Percentiles rank a stretch among this genome's conserved stretches.
Evolutionary conservation across 148 eudicot species (phyloP).

Genomic region (Amaranthus cruentus): DNA sequence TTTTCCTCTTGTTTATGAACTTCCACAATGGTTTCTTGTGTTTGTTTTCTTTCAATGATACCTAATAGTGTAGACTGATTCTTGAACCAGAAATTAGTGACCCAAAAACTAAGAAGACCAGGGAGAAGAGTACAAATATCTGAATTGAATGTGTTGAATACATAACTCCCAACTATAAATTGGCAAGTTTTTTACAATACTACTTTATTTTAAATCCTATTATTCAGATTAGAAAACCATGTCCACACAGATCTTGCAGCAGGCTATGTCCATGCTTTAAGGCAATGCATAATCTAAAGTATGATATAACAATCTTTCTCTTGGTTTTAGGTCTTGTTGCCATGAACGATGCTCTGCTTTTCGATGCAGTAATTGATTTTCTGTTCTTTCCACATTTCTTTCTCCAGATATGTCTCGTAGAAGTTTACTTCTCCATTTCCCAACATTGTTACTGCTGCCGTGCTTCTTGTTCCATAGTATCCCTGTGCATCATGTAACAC

Average conservation of each 20-base stretch:
- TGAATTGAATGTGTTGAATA: not conserved
- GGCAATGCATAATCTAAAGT: not conserved
- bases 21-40: not conserved
- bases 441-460: slow-evolving; percentile 42
- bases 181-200: not conserved
- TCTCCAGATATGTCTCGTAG: slow-evolving; percentile 55
- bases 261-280: not conserved
- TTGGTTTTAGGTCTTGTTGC: not conserved
- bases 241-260: not conserved
- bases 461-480: slow-evolving; percentile 66
- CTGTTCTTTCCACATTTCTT: slow-evolving; percentile 48
- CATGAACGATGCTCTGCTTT: slow-evolving; percentile 14
- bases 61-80: not conserved
- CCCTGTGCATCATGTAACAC: slow-evolving; percentile 34
- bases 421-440: slow-evolving; percentile 43
- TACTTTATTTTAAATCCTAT: no score
- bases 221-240: not conserved
- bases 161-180: not conserved
- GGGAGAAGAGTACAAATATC: not conserved
- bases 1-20: no score
- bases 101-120: not conserved
- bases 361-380: slow-evolving; percentile 36
- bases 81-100: not conserved
- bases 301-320: not conserved
- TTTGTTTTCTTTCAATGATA: not conserved